Evolutionary conservation across 2,329 filamentous ascomycete genomes (phyloP).

Genomic region (Stemphylium beticola): DNA sequence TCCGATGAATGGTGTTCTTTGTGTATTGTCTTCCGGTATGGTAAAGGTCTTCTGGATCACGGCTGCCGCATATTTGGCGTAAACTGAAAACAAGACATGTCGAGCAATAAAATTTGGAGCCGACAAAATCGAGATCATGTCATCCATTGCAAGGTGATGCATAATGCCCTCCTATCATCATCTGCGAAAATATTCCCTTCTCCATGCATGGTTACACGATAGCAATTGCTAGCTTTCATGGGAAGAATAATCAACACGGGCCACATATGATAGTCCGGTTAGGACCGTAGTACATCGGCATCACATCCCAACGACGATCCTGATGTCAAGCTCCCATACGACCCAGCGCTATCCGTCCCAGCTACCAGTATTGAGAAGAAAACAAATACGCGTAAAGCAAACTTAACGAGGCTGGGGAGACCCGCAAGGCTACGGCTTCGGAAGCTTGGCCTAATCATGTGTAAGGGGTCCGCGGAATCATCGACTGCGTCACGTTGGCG

Average conservation of each 20-base stretch:
- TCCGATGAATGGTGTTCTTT: background rate
- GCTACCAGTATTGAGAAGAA: background rate
- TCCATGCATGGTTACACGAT: background rate
- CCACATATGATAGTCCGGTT: background rate
- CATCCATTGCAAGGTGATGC: background rate
- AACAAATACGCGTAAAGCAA: background rate
- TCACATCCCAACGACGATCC: background rate
- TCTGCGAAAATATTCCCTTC: background rate
- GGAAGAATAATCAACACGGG: background rate
- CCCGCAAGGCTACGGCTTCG: background rate
- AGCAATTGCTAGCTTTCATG: background rate
- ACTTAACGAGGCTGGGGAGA: background rate
- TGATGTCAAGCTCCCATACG: background rate
- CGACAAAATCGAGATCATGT: background rate
- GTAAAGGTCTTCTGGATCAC: background rate
- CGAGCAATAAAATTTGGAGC: conserved; percentile 5
- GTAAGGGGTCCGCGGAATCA: conserved; percentile 3
- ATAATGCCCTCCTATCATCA: background rate
- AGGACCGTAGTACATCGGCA: background rate
- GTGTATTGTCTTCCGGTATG: background rate
- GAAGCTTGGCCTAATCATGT: conserved; percentile 2
- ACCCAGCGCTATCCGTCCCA: background rate
- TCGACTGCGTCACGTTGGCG: conserved; percentile 5
- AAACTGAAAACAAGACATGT: background rate
- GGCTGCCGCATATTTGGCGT: conserved; percentile 1